phyloP scores from a whole-genome alignment of 768 basidiomycete species.

The Podaxis pistillaris region DNA sequence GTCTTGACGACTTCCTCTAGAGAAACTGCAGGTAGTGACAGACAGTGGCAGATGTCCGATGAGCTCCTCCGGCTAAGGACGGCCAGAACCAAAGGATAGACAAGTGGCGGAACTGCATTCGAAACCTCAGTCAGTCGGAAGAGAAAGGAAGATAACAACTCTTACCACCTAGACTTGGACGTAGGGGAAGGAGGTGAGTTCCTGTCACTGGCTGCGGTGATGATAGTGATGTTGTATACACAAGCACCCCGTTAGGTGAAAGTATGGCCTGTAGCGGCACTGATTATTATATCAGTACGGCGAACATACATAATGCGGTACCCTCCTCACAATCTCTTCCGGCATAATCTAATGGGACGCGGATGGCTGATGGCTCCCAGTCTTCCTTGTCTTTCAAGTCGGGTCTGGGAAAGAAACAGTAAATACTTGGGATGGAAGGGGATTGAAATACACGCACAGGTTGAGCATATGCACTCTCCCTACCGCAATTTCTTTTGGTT shows the following conservation, averaged over 20 bases:
- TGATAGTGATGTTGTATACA: conserved; percentile 54
- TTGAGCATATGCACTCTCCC: conserved; percentile 52
- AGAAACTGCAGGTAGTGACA: conserved; percentile 42
- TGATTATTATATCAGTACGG: conserved; percentile 25
- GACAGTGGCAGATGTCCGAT: conserved; percentile 57
- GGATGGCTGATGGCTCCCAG: conserved; percentile 49
- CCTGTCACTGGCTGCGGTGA: conserved; percentile 35
- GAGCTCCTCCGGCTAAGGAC: conserved; percentile 52
- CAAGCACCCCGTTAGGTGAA: conserved; percentile 59
- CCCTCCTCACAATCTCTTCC: conserved; percentile 51
- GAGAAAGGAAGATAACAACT: background rate
- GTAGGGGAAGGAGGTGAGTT: conserved; percentile 45
- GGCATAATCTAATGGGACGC: conserved; percentile 37
- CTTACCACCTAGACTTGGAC: conserved; percentile 1
- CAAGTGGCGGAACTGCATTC: conserved; percentile 17
- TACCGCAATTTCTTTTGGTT: conserved; percentile 36
- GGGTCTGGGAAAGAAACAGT: conserved; percentile 35
- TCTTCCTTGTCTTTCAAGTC: conserved; percentile 48
- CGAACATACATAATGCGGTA: background rate
- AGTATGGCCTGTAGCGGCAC: conserved; percentile 54
- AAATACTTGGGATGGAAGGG: background rate
- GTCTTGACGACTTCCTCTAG: conserved; percentile 43
- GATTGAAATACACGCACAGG: conserved; percentile 39
- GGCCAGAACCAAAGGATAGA: conserved; percentile 34
- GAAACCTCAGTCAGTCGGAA: background rate